Conservation (phyloP, 78 protist species). For the Dictyostelium firmibasis region DNA sequence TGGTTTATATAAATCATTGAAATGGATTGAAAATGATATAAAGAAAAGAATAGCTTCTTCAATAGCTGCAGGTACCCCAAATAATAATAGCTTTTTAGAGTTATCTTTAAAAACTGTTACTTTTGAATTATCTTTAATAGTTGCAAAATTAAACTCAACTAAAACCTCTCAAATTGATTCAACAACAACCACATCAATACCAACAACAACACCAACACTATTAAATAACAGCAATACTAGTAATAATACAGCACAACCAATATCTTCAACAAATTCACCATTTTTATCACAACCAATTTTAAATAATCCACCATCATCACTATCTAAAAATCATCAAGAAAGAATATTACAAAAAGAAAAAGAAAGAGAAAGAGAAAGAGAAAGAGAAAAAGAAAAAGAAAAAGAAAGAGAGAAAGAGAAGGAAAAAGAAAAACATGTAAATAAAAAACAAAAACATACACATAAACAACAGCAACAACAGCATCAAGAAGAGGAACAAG, state of each 20-base stretch:
- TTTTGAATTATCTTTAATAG: background rate
- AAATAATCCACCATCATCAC: background rate
- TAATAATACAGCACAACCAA: background rate
- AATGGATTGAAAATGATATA: background rate
- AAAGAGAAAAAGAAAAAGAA: background rate
- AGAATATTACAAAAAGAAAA: background rate
- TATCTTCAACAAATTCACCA: conserved; percentile 2
- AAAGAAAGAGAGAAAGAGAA: background rate
- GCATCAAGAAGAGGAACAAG: background rate
- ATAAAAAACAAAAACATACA: background rate
- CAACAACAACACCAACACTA: background rate
- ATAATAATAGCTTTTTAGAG: background rate
- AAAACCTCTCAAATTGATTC: background rate
- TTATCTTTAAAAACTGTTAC: background rate
- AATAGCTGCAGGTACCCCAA: background rate
- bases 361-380: background rate
- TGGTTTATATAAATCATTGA: conserved; percentile 19
- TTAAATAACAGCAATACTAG: background rate
- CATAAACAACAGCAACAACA: background rate
- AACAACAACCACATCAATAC: background rate
- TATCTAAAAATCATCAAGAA: background rate
- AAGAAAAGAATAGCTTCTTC: background rate
- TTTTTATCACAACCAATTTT: background rate
- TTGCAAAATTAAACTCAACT: conserved; percentile 4
- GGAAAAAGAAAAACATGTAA: background rate